These are phyloP conservation scores for Mortierella sp. DNA, from an alignment of 371 early-diverging fungal species.

Conservation along the genomic window DNA sequence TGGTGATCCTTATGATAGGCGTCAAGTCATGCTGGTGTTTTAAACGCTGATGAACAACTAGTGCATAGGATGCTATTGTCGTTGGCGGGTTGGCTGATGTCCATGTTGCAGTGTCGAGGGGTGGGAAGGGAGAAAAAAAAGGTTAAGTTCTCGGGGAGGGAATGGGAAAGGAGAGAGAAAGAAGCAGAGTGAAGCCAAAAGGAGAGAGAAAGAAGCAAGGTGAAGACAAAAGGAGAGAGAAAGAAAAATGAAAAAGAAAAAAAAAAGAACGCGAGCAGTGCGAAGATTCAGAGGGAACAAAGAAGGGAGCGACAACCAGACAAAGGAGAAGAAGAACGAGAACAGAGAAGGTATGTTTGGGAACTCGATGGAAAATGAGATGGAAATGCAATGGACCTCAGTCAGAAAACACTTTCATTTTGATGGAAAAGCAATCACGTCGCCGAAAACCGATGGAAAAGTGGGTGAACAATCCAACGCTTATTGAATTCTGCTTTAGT, in stretches of 20 bases:
- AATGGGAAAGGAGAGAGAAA: too few species aligned
- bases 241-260: too few species aligned
- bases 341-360: neutral
- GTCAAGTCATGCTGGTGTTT: neutral
- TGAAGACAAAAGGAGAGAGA: too few species aligned
- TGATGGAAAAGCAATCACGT: too few species aligned
- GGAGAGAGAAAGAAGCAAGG: too few species aligned
- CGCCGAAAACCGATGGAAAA: too few species aligned
- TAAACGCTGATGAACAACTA: neutral
- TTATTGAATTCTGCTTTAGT: too few species aligned
- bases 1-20: neutral
- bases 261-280: conserved; percentile 2
- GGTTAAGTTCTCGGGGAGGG: too few species aligned
- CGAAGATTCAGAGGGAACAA: neutral
- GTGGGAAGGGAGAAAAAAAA: neutral
- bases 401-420: too few species aligned
- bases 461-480: too few species aligned
- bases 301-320: neutral
- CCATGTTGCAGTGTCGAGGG: conserved; percentile 3
- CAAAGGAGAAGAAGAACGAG: neutral
- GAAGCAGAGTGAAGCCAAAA: too few species aligned
- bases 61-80: neutral
- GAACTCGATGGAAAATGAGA: neutral
- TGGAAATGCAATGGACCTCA: too few species aligned
- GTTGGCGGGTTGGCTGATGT: neutral